Evolutionary conservation across 2,329 filamentous ascomycete species (phyloP).

Genomic region (Pyrenophora seminiperda): DNA sequence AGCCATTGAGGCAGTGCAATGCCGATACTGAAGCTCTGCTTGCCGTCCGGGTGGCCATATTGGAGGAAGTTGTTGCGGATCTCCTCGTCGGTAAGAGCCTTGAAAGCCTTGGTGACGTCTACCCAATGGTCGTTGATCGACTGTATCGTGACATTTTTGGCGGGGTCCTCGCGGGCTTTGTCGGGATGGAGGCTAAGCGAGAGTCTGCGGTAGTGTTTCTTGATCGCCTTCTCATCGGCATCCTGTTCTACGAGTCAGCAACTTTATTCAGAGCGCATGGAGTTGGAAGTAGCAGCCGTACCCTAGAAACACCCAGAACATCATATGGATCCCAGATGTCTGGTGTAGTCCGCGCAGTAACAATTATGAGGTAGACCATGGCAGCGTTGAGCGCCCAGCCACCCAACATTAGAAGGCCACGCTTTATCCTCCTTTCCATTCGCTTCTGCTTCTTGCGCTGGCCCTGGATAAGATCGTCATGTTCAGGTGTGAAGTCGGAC

Average conservation of each 20-base stretch:
- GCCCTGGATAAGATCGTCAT: conserved; percentile 81
- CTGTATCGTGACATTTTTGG: conserved; percentile 89
- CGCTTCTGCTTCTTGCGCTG: conserved; percentile 87
- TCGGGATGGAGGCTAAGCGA: conserved; percentile 90
- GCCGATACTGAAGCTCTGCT: conserved; percentile 97
- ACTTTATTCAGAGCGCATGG: conserved; percentile 2
- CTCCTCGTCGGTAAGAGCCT: conserved; percentile 95
- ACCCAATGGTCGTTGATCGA: conserved; percentile 86
- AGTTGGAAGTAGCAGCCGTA: conserved; percentile 49
- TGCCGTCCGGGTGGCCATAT: conserved; percentile 95
- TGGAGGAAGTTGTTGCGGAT: conserved; percentile 96
- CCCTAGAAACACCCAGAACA: conserved; percentile 83
- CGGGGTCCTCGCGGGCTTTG: conserved; percentile 80
- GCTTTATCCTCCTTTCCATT: conserved; percentile 86
- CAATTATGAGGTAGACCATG: conserved; percentile 89
- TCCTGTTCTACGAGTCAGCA: conserved; percentile 59
- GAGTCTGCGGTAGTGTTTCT: conserved; percentile 84
- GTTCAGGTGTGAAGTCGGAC: conserved; percentile 77
- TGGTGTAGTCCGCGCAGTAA: conserved; percentile 70
- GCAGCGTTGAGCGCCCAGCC: conserved; percentile 85
- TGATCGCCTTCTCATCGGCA: conserved; percentile 86
- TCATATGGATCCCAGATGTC: conserved; percentile 98
- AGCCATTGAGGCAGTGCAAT: conserved; percentile 95
- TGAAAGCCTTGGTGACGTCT: conserved; percentile 96
- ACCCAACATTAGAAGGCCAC: conserved; percentile 72